phyloP scores from a whole-genome alignment of 805 yeast genomes.

The Dipodascus geniculatus region DNA sequence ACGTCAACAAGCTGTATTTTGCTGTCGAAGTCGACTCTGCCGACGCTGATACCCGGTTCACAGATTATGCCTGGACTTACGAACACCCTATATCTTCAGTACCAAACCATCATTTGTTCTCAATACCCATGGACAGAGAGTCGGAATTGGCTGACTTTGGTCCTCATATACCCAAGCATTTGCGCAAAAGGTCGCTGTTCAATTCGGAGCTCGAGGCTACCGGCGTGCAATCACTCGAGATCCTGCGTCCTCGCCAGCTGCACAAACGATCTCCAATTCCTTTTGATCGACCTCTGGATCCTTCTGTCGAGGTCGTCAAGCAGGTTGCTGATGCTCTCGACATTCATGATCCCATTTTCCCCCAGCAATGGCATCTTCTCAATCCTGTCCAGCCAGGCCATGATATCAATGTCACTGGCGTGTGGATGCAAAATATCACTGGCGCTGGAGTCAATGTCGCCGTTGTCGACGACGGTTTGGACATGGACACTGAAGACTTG shows the following conservation, averaged over 20 bases:
- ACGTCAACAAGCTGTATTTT: conserved; percentile 43
- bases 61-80: conserved; percentile 32
- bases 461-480: conserved; percentile 89
- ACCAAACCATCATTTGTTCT: conserved; percentile 56
- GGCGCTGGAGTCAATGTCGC: conserved; percentile 81
- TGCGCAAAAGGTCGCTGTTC: background rate
- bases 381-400: conserved; percentile 64
- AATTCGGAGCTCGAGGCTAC: conserved; percentile 2
- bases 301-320: conserved; percentile 6
- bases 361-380: conserved; percentile 83
- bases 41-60: conserved; percentile 16
- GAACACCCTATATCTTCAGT: conserved; percentile 58
- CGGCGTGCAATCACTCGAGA: conserved; percentile 29
- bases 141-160: conserved; percentile 29
- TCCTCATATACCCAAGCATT: conserved; percentile 37
- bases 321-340: conserved; percentile 37
- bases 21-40: conserved; percentile 40
- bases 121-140: conserved; percentile 28
- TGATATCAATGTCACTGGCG: conserved; percentile 76
- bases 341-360: conserved; percentile 77
- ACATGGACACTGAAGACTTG: conserved; percentile 66
- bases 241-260: conserved; percentile 9
- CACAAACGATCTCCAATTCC: conserved; percentile 12
- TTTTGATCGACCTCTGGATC: conserved; percentile 9
- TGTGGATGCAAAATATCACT: conserved; percentile 73